Conservation (phyloP, 2,329 filamentous ascomycete genomes). For the Acrocalymma vagum region DNA sequence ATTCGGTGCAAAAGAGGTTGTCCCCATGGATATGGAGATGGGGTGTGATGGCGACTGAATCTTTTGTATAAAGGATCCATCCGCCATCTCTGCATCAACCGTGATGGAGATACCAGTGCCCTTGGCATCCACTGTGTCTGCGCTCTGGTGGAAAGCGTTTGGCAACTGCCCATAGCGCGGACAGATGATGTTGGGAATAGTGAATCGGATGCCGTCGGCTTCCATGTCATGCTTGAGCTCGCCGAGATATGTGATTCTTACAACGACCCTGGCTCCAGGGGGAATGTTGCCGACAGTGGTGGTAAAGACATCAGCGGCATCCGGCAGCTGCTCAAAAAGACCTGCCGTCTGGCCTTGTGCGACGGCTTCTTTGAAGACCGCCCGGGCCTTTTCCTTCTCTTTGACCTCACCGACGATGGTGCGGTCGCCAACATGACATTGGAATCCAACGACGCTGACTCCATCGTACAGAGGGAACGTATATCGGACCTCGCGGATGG, state of each 20-base stretch:
- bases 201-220: constrained; percentile 73
- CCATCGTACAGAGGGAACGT: constrained; percentile 78
- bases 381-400: constrained; percentile 68
- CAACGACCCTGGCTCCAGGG: constrained; percentile 61
- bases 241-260: constrained; percentile 72
- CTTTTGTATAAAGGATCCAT: constrained; percentile 65
- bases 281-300: constrained; percentile 75
- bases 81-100: constrained; percentile 67
- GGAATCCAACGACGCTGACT: constrained; percentile 73
- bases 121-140: constrained; percentile 12
- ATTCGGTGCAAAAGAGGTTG: constrained; percentile 56
- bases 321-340: constrained; percentile 68
- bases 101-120: constrained; percentile 61
- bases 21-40: constrained; percentile 71
- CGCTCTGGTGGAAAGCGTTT: constrained; percentile 34
- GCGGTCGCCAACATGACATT: constrained; percentile 68
- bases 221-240: constrained; percentile 77
- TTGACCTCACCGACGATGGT: constrained; percentile 72
- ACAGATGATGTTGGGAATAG: constrained; percentile 71
- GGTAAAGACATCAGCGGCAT: constrained; percentile 72
- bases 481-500: constrained; percentile 67
- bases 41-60: constrained; percentile 74
- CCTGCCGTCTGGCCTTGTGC: constrained; percentile 68
- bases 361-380: constrained; percentile 67
- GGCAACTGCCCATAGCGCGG: constrained; percentile 69